These are phyloP conservation scores for Chalaropsis ovoidea DNA, from an alignment of 2,329 filamentous ascomycete genomes.

Conservation along the genomic window DNA sequence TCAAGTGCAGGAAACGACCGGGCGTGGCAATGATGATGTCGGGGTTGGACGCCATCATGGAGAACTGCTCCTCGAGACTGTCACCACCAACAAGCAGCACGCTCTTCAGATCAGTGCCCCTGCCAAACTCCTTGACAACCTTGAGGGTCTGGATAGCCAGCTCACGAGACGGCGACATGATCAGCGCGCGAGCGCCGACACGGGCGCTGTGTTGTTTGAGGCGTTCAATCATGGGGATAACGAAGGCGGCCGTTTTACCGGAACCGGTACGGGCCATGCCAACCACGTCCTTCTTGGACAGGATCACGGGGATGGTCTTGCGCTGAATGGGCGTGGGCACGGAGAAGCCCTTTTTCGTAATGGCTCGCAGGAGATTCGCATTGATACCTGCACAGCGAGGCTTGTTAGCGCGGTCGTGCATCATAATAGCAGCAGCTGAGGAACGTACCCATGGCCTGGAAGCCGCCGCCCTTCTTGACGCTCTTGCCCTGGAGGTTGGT, in stretches of 20 bases:
- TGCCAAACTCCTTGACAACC: slow-evolving; percentile 87
- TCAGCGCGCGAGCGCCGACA: slow-evolving; percentile 74
- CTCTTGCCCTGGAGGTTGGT: slow-evolving; percentile 73
- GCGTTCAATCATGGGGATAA: slow-evolving; percentile 95
- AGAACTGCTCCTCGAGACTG: slow-evolving; percentile 89
- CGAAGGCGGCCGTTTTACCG: slow-evolving; percentile 95
- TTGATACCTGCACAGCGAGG: slow-evolving; percentile 52
- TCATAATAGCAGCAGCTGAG: not conserved
- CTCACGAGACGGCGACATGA: slow-evolving; percentile 88
- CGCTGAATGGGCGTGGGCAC: slow-evolving; percentile 96
- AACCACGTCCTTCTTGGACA: slow-evolving; percentile 90
- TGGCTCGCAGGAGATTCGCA: slow-evolving; percentile 74
- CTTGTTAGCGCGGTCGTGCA: not conserved
- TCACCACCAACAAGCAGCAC: slow-evolving; percentile 90
- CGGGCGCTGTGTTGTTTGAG: slow-evolving; percentile 78
- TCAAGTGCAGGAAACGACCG: slow-evolving; percentile 88
- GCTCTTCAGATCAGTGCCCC: slow-evolving; percentile 83
- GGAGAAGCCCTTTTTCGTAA: slow-evolving; percentile 85
- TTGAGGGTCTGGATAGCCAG: slow-evolving; percentile 89
- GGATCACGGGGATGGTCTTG: slow-evolving; percentile 84
- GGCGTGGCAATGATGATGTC: slow-evolving; percentile 97
- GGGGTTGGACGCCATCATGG: slow-evolving; percentile 83
- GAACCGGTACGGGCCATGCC: slow-evolving; percentile 98
- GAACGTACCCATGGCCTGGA: slow-evolving; percentile 75
- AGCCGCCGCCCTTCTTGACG: slow-evolving; percentile 91